phyloP scores from a whole-genome alignment of 345 rosid species.

The Syzygium aromaticum region DNA sequence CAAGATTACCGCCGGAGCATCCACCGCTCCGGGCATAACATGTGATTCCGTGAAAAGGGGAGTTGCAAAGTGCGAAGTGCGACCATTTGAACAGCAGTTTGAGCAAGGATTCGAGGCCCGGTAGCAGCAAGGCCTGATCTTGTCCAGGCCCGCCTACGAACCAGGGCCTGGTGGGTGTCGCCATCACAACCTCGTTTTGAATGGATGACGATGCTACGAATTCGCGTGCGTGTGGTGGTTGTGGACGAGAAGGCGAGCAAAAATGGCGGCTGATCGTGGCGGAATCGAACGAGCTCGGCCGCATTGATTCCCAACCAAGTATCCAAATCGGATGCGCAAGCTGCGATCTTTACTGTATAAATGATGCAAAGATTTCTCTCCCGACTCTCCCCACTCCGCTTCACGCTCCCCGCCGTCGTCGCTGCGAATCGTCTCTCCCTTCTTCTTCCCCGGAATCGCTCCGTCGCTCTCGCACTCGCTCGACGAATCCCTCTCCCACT shows the following conservation, averaged over 20 bases:
- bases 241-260: background rate
- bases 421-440: background rate
- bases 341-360: background rate
- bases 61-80: background rate
- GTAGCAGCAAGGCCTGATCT: background rate
- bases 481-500: background rate
- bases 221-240: background rate
- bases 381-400: background rate
- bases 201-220: background rate
- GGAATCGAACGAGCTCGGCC: background rate
- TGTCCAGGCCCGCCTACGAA: background rate
- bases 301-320: background rate
- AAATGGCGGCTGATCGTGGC: background rate
- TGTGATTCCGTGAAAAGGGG: background rate
- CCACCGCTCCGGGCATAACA: background rate
- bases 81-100: background rate
- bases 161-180: background rate
- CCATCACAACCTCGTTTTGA: background rate
- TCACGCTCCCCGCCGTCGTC: background rate
- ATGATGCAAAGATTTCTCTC: background rate
- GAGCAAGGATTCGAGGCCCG: background rate
- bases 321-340: background rate
- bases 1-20: constrained; percentile 12
- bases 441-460: background rate
- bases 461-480: background rate